Evolutionary conservation across 148 eudicot genomes (phyloP).

Genomic region (Rhododendron molle): DNA sequence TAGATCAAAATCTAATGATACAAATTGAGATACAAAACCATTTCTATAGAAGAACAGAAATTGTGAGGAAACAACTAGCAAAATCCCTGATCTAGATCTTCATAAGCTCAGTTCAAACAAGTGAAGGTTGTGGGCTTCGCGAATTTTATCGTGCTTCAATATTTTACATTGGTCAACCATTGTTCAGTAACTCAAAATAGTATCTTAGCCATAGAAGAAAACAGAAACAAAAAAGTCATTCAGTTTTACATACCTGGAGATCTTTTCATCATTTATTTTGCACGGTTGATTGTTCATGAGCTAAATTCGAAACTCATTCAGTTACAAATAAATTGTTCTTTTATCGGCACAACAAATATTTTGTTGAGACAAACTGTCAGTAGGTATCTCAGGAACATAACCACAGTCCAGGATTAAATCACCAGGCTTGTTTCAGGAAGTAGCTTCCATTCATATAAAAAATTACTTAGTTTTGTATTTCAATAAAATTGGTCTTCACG

Average conservation of each 20-base stretch:
- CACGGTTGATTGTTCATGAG: not conserved
- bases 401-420: not conserved
- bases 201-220: not conserved
- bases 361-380: not conserved
- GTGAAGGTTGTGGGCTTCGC: not conserved
- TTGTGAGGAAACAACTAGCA: not conserved
- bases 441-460: not conserved
- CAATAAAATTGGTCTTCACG: not conserved
- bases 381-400: not conserved
- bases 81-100: not conserved
- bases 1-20: not conserved
- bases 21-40: not conserved
- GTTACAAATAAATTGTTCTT: not conserved
- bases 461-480: not conserved
- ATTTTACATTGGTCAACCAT: not conserved
- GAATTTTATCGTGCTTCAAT: not conserved
- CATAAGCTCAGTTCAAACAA: not conserved
- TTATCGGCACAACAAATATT: not conserved
- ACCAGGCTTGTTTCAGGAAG: not conserved
- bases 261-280: not conserved
- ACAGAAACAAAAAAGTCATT: not conserved
- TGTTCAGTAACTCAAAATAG: not conserved
- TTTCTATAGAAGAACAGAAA: not conserved
- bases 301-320: not conserved
- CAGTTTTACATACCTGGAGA: not conserved